phyloP scores from a whole-genome alignment of 805 yeast species.

The Pachysolen tannophilus region DNA sequence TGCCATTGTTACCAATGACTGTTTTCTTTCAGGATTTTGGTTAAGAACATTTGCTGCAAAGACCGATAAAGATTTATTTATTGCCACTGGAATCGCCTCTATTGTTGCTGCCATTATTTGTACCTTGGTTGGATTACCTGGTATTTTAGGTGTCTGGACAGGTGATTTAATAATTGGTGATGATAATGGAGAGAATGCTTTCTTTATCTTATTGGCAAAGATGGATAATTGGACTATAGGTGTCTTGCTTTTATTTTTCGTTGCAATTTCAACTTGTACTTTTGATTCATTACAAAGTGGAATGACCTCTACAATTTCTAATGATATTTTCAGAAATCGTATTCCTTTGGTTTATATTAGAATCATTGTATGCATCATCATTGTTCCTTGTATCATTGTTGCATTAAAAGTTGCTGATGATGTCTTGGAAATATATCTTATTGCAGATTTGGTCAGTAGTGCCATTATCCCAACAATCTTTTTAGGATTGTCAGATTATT shows the following conservation, averaged over 20 bases:
- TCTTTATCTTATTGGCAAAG: conserved; percentile 59
- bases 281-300: conserved; percentile 87
- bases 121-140: conserved; percentile 73
- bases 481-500: conserved; percentile 60
- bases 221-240: conserved; percentile 87
- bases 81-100: conserved; percentile 73
- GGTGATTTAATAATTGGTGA: conserved; percentile 50
- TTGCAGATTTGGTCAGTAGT: conserved; percentile 85
- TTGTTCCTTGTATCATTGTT: conserved; percentile 83
- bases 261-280: conserved; percentile 76
- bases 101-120: conserved; percentile 54
- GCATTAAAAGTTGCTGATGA: conserved; percentile 77
- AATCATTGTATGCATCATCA: conserved; percentile 59
- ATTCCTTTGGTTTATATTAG: conserved; percentile 61
- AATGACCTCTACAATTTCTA: conserved; percentile 79
- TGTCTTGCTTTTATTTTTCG: conserved; percentile 66
- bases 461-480: conserved; percentile 80
- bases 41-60: conserved; percentile 85
- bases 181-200: conserved; percentile 56
- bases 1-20: conserved; percentile 85
- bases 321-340: conserved; percentile 82
- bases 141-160: conserved; percentile 87
- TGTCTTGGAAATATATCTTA: conserved; percentile 78
- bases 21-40: conserved; percentile 92
- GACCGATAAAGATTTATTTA: conserved; percentile 62